These are phyloP conservation scores for Neurospora sp. DNA, from an alignment of 495 filamentous ascomycete genomes.

Conservation along the genomic window DNA sequence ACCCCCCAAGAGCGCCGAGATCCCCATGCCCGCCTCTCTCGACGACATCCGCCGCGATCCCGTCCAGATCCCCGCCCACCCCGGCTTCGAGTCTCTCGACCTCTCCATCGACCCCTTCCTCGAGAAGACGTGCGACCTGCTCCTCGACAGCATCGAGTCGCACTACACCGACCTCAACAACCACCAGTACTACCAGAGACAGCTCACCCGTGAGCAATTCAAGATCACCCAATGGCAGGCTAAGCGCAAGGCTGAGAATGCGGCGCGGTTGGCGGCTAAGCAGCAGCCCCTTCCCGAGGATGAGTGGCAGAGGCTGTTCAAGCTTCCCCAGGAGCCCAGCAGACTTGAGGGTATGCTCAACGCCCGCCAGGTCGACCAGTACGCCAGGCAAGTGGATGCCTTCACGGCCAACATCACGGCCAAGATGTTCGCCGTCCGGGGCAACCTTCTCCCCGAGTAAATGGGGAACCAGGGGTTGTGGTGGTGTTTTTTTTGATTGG, in stretches of 20 bases:
- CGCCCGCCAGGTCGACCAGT: slow-evolving; percentile 93
- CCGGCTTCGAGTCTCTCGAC: slow-evolving; percentile 80
- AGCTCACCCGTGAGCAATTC: slow-evolving; percentile 86
- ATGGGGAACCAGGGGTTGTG: neutral
- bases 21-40: slow-evolving; percentile 64
- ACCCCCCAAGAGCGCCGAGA: slow-evolving; percentile 46
- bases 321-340: slow-evolving; percentile 88
- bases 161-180: slow-evolving; percentile 99
- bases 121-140: slow-evolving; percentile 94
- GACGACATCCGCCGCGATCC: slow-evolving; percentile 53
- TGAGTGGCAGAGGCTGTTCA: slow-evolving; percentile 96
- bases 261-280: slow-evolving; percentile 71
- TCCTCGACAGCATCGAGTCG: slow-evolving; percentile 90
- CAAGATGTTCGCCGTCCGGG: slow-evolving; percentile 98
- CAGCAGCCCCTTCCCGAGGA: slow-evolving; percentile 85
- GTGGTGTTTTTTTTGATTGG: slow-evolving; percentile 4
- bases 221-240: slow-evolving; percentile 94
- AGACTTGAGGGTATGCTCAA: slow-evolving; percentile 88
- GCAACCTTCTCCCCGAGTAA: slow-evolving; percentile 47
- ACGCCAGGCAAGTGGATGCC: slow-evolving; percentile 93
- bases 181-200: slow-evolving; percentile 95
- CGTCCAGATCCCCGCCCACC: slow-evolving; percentile 56
- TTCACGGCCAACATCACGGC: slow-evolving; percentile 82
- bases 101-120: slow-evolving; percentile 95
- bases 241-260: slow-evolving; percentile 94